These are phyloP conservation scores for Thermomyces lanuginosus DNA, from an alignment of 2,329 filamentous ascomycete genomes.

Conservation along the genomic window DNA sequence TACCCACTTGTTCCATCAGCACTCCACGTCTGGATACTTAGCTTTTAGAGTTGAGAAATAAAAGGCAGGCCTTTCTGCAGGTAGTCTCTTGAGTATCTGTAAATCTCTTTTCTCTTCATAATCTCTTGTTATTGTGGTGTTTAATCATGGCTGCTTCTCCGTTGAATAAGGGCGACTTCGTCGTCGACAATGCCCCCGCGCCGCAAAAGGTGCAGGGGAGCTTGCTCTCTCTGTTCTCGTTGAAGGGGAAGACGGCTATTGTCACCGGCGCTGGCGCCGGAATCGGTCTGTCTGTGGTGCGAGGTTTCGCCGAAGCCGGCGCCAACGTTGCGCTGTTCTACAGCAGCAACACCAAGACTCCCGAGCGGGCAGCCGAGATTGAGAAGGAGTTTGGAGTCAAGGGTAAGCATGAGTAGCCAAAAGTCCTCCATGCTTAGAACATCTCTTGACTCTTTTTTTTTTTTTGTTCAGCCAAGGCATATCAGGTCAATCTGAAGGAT, in stretches of 20 bases:
- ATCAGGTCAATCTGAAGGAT: constrained; percentile 33
- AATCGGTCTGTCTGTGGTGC: constrained; percentile 49
- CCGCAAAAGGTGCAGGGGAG: constrained; percentile 22
- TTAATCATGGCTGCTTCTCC: constrained; percentile 20
- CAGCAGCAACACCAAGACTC: constrained; percentile 50
- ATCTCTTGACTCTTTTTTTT: no score
- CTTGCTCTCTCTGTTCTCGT: constrained; percentile 50
- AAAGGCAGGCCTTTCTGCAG: neutral
- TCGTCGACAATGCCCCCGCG: constrained; percentile 40
- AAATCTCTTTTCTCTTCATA: constrained; percentile 1
- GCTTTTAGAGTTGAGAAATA: no score
- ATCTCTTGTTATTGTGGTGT: constrained; percentile 1
- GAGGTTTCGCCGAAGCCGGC: constrained; percentile 51
- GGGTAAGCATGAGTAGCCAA: constrained; percentile 41
- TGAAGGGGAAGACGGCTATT: constrained; percentile 54
- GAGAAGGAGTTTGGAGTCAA: constrained; percentile 51
- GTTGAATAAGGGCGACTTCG: constrained; percentile 33
- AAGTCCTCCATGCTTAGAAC: no score
- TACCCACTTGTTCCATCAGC: no score
- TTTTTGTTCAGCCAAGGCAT: constrained; percentile 28
- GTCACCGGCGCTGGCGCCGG: constrained; percentile 54
- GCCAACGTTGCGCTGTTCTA: constrained; percentile 60
- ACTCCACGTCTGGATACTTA: no score
- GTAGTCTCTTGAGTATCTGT: neutral
- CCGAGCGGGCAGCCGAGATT: constrained; percentile 46